Base-by-base conservation (phyloP, 371 early-diverging fungal species). In the Cladochytrium tenue region DNA sequence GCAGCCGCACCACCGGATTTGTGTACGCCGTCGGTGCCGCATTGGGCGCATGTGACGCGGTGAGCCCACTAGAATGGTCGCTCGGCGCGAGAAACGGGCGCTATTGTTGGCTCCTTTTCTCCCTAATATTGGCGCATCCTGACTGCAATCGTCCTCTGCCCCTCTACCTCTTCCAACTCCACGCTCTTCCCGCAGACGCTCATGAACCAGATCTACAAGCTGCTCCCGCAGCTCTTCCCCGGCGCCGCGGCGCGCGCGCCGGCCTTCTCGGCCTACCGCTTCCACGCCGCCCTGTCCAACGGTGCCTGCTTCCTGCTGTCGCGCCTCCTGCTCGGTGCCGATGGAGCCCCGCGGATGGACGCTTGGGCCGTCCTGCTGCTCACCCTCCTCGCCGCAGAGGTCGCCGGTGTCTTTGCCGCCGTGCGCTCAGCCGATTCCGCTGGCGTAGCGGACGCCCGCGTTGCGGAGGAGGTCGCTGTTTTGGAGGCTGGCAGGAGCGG, bases 181-280 rank as follows among this genome's bases (percentile, higher is more conserved):
- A 13, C 43, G 20, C 43, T 43, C 43, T 43, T 20, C 43, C 43
- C 20, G 13, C 7, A 43, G 43, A 43, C 43, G 13, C 59, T 70
- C 35, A 66, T 70, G 71, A 66, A 66, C 34, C 71, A 70, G 50
- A 70, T 66, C 17, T 70, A 66, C 59, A 65, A 66, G 32, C 66
- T 70, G 15, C 34, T 70, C 26, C 63, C 62, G 2, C 33, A 53
- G 2, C 34, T 66, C 32, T 70, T 62, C 56, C 66, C 66, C 15
- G 33, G 56, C 15, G 53, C 62, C 30, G 27, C 25, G 7, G 62
- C 34, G 15, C 26, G 58, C 2, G 52, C 63, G 1, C 50, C 57
- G n/a, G 70, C 70, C 4, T 70, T 70, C 53, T 60, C 70, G 1
- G 64, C 70, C 26, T 70, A 66, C 66, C 58, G 58, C 33, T 66